Evolutionary conservation across 1,139 yeast species (phyloP).

Genomic region (Taphrina wiesneri): DNA sequence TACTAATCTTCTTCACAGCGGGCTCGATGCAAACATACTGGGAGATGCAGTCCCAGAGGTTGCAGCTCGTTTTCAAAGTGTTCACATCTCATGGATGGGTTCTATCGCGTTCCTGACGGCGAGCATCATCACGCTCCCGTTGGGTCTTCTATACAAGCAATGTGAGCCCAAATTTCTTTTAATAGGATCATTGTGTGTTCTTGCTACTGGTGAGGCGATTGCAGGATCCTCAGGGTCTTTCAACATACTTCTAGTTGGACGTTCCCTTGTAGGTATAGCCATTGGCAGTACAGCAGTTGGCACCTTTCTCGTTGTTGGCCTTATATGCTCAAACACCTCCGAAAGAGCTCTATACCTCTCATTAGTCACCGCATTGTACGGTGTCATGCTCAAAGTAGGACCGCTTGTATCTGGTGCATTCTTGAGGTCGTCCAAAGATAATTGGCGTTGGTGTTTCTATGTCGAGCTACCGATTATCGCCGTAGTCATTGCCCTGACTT

Average conservation of each 20-base stretch:
- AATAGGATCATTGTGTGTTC: neutral
- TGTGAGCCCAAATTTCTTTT: neutral
- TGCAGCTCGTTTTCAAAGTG: constrained; percentile 3
- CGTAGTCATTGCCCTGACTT: neutral
- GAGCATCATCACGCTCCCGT: neutral
- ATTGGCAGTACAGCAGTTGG: constrained; percentile 1
- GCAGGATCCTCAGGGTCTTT: constrained; percentile 8
- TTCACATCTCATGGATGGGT: constrained; percentile 11
- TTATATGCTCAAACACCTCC: neutral
- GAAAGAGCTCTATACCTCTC: neutral
- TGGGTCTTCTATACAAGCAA: neutral
- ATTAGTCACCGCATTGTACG: neutral
- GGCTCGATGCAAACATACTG: constrained; percentile 13
- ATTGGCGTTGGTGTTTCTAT: constrained; percentile 16
- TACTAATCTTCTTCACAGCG: neutral
- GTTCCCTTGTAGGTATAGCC: constrained; percentile 9
- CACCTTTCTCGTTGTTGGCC: neutral
- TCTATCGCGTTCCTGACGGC: neutral
- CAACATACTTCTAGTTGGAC: constrained; percentile 16
- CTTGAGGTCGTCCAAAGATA: neutral
- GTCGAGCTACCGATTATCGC: neutral
- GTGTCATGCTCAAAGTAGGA: constrained; percentile 21
- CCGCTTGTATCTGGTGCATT: constrained; percentile 19
- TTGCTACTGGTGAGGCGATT: neutral
- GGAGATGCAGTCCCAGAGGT: constrained; percentile 16